Evolutionary conservation across 495 filamentous ascomycete species (phyloP), one percentile per base, ranked within the genome.

Genomic region (Copromyces sp.): DNA sequence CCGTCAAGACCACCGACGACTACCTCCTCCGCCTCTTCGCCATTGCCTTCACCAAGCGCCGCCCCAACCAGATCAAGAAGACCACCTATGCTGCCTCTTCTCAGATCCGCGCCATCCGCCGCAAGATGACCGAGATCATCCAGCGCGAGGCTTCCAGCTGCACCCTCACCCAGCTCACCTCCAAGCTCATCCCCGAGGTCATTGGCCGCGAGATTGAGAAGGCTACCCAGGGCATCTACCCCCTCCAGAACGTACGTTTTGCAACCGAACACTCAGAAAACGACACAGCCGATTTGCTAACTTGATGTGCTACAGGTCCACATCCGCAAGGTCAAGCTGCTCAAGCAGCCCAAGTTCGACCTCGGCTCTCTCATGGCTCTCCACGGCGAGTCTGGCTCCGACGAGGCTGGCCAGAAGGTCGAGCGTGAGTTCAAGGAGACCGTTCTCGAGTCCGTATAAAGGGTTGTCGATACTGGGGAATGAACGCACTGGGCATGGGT

Each of bases 51-150:
- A 99, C 95, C 83, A 98, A 98, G 92, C 88, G 93, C 82, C 89
- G 95, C 78, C 94, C 94, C 75, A 99, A 99, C 87, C 95, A 99
- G 87, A 94, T 99, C 87, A 97, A 97, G 92, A 98, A 98, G 91
- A 99, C 95, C 77, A 98, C 96, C 79, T 99, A 99, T 82, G 95
- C 95, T 73, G 89, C 90, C 73, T 92, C 93, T 77, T 97, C 95
- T 72, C 95, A 99, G 85, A 98, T 98, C 83, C 90, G 96, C 73
- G 89, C 91, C 76, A 99, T 99, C 83, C 90, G 95, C 84, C 95
- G 94, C 89, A 98, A 98, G 93, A 99, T 99, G 95, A 90, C 90
- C 68, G 95, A 98, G 87, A 98, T 99, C 85, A 98, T 99, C 82
- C 90, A 92, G 83, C 92, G 94, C 77, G 95, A 99, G 88, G 95